phyloP scores from a whole-genome alignment of 257 asterid species.

The Gentiana straminea region DNA sequence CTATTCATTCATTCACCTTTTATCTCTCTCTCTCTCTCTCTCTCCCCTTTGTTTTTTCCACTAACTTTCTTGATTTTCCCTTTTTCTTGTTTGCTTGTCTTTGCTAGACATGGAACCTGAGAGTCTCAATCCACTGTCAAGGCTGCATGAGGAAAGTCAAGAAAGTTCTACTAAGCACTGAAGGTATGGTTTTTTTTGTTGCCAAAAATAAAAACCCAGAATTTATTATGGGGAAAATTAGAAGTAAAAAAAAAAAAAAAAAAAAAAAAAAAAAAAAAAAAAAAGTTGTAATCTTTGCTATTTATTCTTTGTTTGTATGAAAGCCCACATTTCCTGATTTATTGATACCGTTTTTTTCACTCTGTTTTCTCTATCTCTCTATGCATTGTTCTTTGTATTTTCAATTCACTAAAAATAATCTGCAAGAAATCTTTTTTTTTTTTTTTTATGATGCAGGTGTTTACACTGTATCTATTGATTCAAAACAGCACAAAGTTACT shows the following conservation, averaged over 20 bases:
- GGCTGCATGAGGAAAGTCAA: constrained; percentile 79
- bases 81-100: background rate
- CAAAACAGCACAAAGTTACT: constrained; percentile 59
- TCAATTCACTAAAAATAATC: too few species aligned
- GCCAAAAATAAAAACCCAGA: background rate
- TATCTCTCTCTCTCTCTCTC: background rate
- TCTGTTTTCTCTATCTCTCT: background rate
- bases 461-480: constrained; percentile 47
- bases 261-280: background rate
- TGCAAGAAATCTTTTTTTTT: background rate
- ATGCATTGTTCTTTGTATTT: too few species aligned
- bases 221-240: background rate
- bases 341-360: background rate
- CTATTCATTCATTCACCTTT: background rate
- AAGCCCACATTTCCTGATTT: too few species aligned
- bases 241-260: background rate
- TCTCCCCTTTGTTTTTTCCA: too few species aligned
- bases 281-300: background rate
- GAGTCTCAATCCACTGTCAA: constrained; percentile 85
- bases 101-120: constrained; percentile 63
- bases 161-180: constrained; percentile 61
- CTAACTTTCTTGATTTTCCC: background rate
- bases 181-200: constrained; percentile 29
- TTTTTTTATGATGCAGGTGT: constrained; percentile 39
- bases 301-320: background rate